Evolutionary conservation across 1,284 basidiomycete genomes (phyloP), one percentile per base, ranked within the genome.

Genomic region (Acaromyces ingoldii): DNA sequence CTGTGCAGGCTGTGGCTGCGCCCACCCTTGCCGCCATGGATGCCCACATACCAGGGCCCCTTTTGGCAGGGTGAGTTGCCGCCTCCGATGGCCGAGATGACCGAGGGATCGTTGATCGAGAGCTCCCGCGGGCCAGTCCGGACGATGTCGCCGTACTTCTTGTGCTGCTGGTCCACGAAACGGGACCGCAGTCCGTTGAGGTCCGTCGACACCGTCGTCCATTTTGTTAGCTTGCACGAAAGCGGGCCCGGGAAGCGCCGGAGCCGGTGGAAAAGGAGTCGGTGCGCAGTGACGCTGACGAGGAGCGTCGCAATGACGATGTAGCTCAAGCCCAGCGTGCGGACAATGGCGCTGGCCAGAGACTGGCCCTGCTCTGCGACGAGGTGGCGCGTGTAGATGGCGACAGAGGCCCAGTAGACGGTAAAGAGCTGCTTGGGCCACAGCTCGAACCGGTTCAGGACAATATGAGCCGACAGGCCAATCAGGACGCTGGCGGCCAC

Each of bases 101-200:
- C 50, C 1, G 33, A 30, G 4, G 49, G n/a, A 7, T 62, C 59
- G 22, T 55, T 62, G 51, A 63, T 59, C 34, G 60, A 62, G 4
- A 63, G 10, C 24, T 59, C 53, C 9, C 57, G 36, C 25, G 62
- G 60, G 2, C 62, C 62, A 6, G 52, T 58, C 6, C 60, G 36
- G n/a, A 63, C 62, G 10, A 63, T 42, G 10, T 48, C 49, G 26
- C 62, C 62, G 17, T 62, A 61, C 42, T 31, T 50, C 15, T 26
- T 10, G 34, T 63, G 62, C 0, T 43, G 50, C 4, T 40, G 30
- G 3, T 63, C 38, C n/a, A 62, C 24, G 10, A 26, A 11, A 5
- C 38, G 17, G 0, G 51, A 41, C 2, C 62, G 41, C 28, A 49
- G 31, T 1, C 60, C 62, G 3, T 40, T 39, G n/a, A 39, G 38